Evolutionary conservation across 306 rosid genomes (phyloP).

Genomic region (Pyrus bretschneideri): DNA sequence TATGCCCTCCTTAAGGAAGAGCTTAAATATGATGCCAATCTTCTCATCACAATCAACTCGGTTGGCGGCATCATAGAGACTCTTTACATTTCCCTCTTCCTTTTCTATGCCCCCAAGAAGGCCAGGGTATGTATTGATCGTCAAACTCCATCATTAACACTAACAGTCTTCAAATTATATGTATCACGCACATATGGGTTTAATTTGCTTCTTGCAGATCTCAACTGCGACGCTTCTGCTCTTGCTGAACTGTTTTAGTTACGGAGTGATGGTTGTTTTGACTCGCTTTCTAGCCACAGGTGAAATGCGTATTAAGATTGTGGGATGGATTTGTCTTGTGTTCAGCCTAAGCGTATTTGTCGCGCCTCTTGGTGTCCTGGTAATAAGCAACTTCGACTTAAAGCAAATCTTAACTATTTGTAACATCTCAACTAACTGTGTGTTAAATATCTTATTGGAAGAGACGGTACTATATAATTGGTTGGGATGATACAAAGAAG

Average conservation of each 20-base stretch:
- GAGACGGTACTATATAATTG: not conserved
- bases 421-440: not conserved
- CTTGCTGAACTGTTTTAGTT: constrained; percentile 64
- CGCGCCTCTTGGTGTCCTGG: constrained; percentile 83
- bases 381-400: not conserved
- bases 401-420: not conserved
- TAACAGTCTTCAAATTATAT: not conserved
- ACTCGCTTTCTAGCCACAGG: constrained; percentile 56
- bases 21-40: constrained; percentile 46
- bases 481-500: not conserved
- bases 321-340: constrained; percentile 84
- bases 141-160: not conserved
- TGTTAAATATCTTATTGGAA: not conserved
- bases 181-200: not conserved
- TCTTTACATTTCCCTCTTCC: constrained; percentile 46
- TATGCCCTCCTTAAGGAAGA: constrained; percentile 64
- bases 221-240: constrained; percentile 47
- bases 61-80: constrained; percentile 70
- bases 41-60: constrained; percentile 84
- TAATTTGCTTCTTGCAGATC: constrained; percentile 31
- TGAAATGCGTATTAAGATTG: constrained; percentile 43
- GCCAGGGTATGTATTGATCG: constrained; percentile 38
- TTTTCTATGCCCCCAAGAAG: constrained; percentile 56
- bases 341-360: constrained; percentile 79
- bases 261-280: constrained; percentile 60